Evolutionary conservation across 352 stramenopile species (phyloP).

Genomic region (Phytophthora sojae): DNA sequence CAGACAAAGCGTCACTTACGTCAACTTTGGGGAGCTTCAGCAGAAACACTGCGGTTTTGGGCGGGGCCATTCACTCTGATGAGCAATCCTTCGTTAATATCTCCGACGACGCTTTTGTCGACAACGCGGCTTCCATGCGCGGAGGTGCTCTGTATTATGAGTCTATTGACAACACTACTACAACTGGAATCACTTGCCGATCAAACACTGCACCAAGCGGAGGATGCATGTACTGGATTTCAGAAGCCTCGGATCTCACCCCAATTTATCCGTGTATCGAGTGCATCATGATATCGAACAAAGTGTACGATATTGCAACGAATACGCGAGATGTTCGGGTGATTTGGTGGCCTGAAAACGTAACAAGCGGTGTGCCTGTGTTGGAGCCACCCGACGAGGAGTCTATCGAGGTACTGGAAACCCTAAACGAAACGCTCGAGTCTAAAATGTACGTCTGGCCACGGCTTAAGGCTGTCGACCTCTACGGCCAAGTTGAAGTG

Average conservation of each 20-base stretch:
- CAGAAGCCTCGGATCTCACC: slow-evolving; percentile 24
- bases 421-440: slow-evolving; percentile 39
- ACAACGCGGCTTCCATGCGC: slow-evolving; percentile 46
- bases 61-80: slow-evolving; percentile 52
- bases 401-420: slow-evolving; percentile 46
- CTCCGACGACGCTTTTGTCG: slow-evolving; percentile 25
- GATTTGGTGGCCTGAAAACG: slow-evolving; percentile 64
- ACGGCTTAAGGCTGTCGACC: slow-evolving; percentile 59
- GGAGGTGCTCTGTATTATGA: slow-evolving; percentile 65
- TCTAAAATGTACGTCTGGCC: slow-evolving; percentile 50
- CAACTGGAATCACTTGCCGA: slow-evolving; percentile 35
- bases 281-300: slow-evolving; percentile 55
- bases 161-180: slow-evolving; percentile 32
- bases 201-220: slow-evolving; percentile 58
- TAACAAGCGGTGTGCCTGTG: slow-evolving; percentile 47
- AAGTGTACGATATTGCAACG: slow-evolving; percentile 62
- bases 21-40: slow-evolving; percentile 28
- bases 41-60: slow-evolving; percentile 41
- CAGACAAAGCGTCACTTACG: slow-evolving; percentile 31
- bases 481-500: slow-evolving; percentile 72
- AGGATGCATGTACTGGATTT: slow-evolving; percentile 74
- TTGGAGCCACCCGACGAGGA: slow-evolving; percentile 61
- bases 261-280: slow-evolving; percentile 43
- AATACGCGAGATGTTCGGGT: slow-evolving; percentile 64
- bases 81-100: slow-evolving; percentile 24